Conservation (phyloP, 148 eudicot genomes). For the Fagopyrum tataricum region DNA sequence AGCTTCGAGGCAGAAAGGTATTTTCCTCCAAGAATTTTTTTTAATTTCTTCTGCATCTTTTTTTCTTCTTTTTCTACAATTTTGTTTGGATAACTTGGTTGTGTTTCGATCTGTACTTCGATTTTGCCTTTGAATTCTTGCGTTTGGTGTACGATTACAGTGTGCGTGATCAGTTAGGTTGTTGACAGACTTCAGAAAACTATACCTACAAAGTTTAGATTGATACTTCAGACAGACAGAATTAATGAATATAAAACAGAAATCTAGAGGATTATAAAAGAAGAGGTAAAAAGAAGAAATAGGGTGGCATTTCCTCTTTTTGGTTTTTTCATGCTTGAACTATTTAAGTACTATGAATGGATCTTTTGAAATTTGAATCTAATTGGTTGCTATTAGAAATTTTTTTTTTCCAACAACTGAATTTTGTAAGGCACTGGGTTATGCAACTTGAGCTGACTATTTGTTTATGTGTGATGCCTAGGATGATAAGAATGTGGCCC, state of each 20-base stretch:
- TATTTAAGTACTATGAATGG: background rate
- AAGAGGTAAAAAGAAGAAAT: background rate
- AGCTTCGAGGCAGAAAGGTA: constrained; percentile 98
- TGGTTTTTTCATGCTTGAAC: background rate
- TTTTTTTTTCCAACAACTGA: background rate
- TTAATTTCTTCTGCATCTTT: constrained; percentile 9
- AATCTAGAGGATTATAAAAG: background rate
- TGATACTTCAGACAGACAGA: background rate
- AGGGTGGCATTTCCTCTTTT: background rate
- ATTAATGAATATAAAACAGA: background rate
- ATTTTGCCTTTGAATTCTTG: background rate
- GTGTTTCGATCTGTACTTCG: background rate
- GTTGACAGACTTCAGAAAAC: background rate
- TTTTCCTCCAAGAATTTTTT: constrained; percentile 7
- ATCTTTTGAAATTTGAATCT: background rate
- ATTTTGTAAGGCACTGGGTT: background rate
- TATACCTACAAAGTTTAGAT: background rate
- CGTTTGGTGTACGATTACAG: background rate
- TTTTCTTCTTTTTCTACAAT: background rate
- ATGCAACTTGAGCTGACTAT: constrained; percentile 10
- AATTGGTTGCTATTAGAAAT: too few relatives aligned
- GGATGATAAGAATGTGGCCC: constrained; percentile 99
- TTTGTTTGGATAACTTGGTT: background rate
- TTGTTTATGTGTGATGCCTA: constrained; percentile 20
- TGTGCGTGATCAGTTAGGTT: background rate